Evolutionary conservation across 768 basidiomycete species (phyloP), one percentile per base, ranked within the genome.

Genomic region (Lactarius akahatsu): DNA sequence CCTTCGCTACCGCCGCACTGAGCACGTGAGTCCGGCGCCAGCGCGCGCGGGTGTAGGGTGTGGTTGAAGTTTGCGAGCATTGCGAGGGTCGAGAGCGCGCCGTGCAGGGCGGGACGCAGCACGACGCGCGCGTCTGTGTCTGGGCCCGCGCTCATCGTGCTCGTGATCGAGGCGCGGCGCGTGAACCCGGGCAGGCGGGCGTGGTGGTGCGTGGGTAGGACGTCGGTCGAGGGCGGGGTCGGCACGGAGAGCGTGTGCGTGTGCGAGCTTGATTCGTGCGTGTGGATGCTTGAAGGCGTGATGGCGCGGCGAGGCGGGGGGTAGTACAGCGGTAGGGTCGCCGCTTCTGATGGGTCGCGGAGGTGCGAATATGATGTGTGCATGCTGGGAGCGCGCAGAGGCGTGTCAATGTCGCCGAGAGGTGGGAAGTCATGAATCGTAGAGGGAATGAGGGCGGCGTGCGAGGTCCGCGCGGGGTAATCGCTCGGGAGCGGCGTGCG

Each of bases 41-140:
- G 70, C 80, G 84, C 13, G 92, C 94, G 62, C 94, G 86, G 8
- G 96, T 97, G 76, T 96, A 98, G 0, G 96, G 96, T 99, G 73
- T 97, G 96, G 72, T 97, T 94, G 1, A 94, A n/a, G 71, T 89
- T 83, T 23, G 86, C 88, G 56, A 99, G 85, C 3, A 91, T 92
- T 20, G 92, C 89, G 11, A 98, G 80, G 69, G 96, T 92, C 63
- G 90, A 92, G 26, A 96, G 82, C 6, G 89, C 87, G 69, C 88
- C 87, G 77, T 87, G 89, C 15, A 86, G 74, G 0, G 83, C 78
- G 0, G 90, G 88, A 16, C 85, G 84, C 59, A 92, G 82, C 20
- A 86, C 75, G 70, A 89, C 87, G 1, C 74, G 69, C 56, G 70
- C 64, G n/a, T 74, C 71, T n/a, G 79, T 75, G 4, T 78, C 75